These are phyloP conservation scores for Phytophthora kernoviae DNA, from an alignment of 352 stramenopile species.

Conservation along the genomic window DNA sequence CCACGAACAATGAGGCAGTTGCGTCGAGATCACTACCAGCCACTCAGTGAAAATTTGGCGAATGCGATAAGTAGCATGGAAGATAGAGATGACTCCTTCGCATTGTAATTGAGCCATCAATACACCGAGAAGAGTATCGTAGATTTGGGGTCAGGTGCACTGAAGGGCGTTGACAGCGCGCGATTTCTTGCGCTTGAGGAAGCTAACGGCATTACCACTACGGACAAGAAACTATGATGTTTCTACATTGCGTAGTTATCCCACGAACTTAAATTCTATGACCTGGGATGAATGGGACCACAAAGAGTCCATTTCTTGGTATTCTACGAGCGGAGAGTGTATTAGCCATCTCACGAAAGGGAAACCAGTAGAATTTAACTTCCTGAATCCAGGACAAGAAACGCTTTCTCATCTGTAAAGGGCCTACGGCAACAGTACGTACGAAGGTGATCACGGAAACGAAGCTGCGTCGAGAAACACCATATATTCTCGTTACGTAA, in stretches of 20 bases:
- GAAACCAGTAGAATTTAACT: conserved; percentile 1
- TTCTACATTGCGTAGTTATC: conserved; percentile 15
- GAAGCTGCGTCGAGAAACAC: conserved; percentile 17
- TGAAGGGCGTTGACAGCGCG: conserved; percentile 16
- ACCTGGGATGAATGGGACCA: background rate
- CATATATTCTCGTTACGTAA: conserved; percentile 17
- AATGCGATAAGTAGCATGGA: conserved; percentile 36
- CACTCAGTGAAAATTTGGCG: background rate
- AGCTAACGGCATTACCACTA: background rate
- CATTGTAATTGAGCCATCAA: conserved; percentile 18
- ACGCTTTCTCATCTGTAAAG: conserved; percentile 15
- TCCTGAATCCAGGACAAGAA: conserved; percentile 24
- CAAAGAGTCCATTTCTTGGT: too few species aligned
- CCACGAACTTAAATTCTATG: too few species aligned
- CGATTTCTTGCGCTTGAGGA: conserved; percentile 12
- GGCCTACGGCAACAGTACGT: conserved; percentile 10
- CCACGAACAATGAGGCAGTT: conserved; percentile 14
- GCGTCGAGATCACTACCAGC: background rate
- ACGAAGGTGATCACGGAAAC: conserved; percentile 19
- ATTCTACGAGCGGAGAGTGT: too few species aligned
- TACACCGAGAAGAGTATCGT: conserved; percentile 28
- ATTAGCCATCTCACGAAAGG: too few species aligned
- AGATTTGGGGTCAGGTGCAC: conserved; percentile 6
- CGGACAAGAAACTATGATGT: conserved; percentile 1
- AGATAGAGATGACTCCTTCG: conserved; percentile 35